A percentile compares a stretch with the other conserved stretches of the same genome.
These are phyloP conservation scores for Microbotryum intermedium DNA, from an alignment of 1,284 basidiomycete species.

Conservation along the genomic window DNA sequence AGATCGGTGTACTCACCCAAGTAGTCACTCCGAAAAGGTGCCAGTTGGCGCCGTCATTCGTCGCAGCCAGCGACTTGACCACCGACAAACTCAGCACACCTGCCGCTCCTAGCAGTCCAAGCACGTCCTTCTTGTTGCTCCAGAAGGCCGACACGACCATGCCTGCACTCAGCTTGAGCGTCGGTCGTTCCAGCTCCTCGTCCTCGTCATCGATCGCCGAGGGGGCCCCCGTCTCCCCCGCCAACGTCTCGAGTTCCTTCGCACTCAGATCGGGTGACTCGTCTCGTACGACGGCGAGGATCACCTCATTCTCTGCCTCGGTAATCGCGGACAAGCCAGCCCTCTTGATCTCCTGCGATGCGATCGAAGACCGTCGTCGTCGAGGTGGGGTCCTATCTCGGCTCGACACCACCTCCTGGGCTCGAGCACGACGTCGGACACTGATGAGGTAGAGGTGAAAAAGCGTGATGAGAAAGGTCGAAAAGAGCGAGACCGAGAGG, in stretches of 20 bases:
- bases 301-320: conserved; percentile 29
- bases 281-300: conserved; percentile 14
- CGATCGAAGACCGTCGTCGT: not conserved
- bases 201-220: conserved; percentile 2
- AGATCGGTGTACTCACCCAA: conserved; percentile 16
- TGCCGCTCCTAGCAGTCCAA: not conserved
- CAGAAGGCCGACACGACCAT: conserved; percentile 11
- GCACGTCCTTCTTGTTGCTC: conserved; percentile 17
- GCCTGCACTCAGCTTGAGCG: not conserved
- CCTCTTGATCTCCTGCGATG: conserved; percentile 8
- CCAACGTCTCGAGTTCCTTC: not conserved
- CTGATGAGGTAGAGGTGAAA: conserved; percentile 28
- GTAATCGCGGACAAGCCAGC: conserved; percentile 8
- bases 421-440: not conserved
- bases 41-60: conserved; percentile 4
- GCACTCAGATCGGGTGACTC: conserved; percentile 14
- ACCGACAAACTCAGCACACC: not conserved
- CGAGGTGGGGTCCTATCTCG: not conserved
- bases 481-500: conserved; percentile 29
- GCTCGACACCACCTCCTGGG: not conserved
- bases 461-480: conserved; percentile 25
- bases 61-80: not conserved
- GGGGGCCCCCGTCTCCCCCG: conserved; percentile 11
- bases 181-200: conserved; percentile 10
- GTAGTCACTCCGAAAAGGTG: not conserved